These are phyloP conservation scores for Podospora comata DNA, from an alignment of 495 filamentous ascomycete species.

Conservation along the genomic window DNA sequence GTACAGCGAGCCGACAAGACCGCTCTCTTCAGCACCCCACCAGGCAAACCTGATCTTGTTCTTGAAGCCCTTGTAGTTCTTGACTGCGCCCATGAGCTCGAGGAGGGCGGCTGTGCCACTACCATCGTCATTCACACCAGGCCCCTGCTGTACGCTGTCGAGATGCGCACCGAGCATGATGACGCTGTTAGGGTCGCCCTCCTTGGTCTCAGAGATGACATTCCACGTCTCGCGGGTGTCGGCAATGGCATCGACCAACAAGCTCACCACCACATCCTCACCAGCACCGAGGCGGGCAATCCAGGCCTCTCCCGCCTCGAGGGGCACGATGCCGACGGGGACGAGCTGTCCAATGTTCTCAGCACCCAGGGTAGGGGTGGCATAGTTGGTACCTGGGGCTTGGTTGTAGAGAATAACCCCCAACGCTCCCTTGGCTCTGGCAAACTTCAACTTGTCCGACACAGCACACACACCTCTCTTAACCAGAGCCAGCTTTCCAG, in stretches of 20 bases:
- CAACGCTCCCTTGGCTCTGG: slow-evolving; percentile 56
- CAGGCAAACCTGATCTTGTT: slow-evolving; percentile 65
- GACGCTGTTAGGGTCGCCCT: slow-evolving; percentile 61
- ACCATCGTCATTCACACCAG: slow-evolving; percentile 51
- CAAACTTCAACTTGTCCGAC: slow-evolving; percentile 55
- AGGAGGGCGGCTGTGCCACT: slow-evolving; percentile 54
- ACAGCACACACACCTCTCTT: slow-evolving; percentile 61
- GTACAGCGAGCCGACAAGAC: slow-evolving; percentile 59
- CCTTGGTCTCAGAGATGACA: slow-evolving; percentile 62
- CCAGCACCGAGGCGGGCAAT: slow-evolving; percentile 41
- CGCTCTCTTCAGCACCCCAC: slow-evolving; percentile 66
- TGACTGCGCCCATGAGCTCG: slow-evolving; percentile 61
- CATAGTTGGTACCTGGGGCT: slow-evolving; percentile 43
- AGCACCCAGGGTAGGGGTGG: slow-evolving; percentile 46
- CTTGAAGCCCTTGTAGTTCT: slow-evolving; percentile 53
- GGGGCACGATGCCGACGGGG: slow-evolving; percentile 33
- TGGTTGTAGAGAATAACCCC: slow-evolving; percentile 64
- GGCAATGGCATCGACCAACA: slow-evolving; percentile 39
- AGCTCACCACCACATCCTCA: slow-evolving; percentile 20
- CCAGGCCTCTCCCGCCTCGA: slow-evolving; percentile 50
- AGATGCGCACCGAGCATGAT: slow-evolving; percentile 64
- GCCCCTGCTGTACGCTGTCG: slow-evolving; percentile 61
- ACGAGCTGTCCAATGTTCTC: slow-evolving; percentile 30
- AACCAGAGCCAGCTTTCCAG: slow-evolving; percentile 60
- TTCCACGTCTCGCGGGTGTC: slow-evolving; percentile 56